Conservation (phyloP, 2,329 filamentous ascomycete genomes). For the Emericellopsis atlantica region DNA sequence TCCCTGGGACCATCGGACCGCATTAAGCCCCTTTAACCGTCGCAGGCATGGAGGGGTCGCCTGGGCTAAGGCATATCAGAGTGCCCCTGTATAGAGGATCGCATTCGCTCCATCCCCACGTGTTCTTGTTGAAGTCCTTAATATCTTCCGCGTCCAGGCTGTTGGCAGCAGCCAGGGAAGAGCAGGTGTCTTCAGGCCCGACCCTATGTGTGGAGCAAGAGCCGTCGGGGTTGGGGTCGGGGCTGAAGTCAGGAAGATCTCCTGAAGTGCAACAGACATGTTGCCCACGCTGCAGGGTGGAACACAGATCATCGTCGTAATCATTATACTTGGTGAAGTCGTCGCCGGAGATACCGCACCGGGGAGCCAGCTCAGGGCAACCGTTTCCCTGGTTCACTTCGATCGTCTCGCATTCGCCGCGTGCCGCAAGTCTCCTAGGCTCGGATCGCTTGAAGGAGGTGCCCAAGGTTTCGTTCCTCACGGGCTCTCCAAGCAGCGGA, state of each 20-base stretch:
- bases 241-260: conserved; percentile 18
- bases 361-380: not conserved
- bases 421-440: not conserved
- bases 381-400: not conserved
- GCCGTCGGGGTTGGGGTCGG: conserved; percentile 17
- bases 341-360: not conserved
- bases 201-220: conserved; percentile 14
- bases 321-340: conserved; percentile 6
- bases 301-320: conserved; percentile 3
- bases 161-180: conserved; percentile 16
- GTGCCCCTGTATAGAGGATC: conserved; percentile 7
- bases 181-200: conserved; percentile 19
- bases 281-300: conserved; percentile 10
- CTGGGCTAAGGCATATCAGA: conserved; percentile 15
- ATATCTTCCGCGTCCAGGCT: conserved; percentile 22
- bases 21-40: conserved; percentile 15
- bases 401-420: not conserved
- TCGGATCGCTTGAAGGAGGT: conserved; percentile 37
- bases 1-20: conserved; percentile 29
- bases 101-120: conserved; percentile 23
- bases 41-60: conserved; percentile 14
- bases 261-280: conserved; percentile 22
- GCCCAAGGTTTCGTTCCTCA: conserved; percentile 2
- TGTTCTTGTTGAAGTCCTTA: conserved; percentile 19
- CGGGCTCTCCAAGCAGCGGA: conserved; percentile 5